Evolutionary conservation across 2,329 filamentous ascomycete genomes (phyloP).

Genomic region (Colletotrichum godetiae): DNA sequence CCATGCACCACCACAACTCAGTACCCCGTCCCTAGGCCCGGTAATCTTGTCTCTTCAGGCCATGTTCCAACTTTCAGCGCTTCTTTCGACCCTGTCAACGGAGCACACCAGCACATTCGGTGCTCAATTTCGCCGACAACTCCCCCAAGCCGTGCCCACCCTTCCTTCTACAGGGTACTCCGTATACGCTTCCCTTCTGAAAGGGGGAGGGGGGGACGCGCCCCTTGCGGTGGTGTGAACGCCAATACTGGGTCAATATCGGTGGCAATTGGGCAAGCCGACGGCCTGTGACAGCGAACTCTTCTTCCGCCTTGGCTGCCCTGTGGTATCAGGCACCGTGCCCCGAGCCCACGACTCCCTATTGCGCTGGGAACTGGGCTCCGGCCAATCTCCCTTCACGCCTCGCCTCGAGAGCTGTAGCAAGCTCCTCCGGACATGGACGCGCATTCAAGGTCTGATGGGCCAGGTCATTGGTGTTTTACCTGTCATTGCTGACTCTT

Average conservation of each 20-base stretch:
- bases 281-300: conserved; percentile 5
- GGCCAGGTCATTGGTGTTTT: neutral
- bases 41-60: conserved; percentile 18
- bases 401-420: neutral
- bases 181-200: neutral
- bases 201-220: neutral
- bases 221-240: neutral
- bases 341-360: neutral
- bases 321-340: conserved; percentile 7
- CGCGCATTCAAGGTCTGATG: neutral
- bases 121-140: neutral
- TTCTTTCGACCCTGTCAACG: conserved; percentile 18
- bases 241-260: neutral
- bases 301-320: conserved; percentile 2
- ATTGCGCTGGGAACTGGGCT: conserved; percentile 20
- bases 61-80: conserved; percentile 12
- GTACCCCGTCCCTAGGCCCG: neutral
- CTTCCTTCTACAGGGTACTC: neutral
- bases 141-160: neutral
- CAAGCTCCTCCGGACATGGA: neutral
- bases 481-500: neutral
- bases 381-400: neutral
- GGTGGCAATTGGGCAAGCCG: conserved; percentile 1
- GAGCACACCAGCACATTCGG: neutral
- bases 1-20: conserved; percentile 6